Base-by-base conservation (phyloP, 176 grass and related monocot genomes). In the Oropetium thomaeum region DNA sequence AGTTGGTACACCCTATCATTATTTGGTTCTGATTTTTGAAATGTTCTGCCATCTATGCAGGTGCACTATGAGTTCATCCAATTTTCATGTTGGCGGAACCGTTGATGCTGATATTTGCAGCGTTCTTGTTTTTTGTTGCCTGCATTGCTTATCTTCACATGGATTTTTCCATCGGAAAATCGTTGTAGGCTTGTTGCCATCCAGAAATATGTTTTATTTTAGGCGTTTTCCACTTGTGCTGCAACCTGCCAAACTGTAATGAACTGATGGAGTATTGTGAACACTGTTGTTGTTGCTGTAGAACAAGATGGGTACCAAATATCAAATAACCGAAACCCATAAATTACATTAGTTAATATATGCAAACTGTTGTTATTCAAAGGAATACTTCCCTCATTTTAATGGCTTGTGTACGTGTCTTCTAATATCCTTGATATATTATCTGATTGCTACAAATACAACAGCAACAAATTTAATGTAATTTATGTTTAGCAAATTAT, bases 51-150 rank as follows among this genome's bases (percentile, higher is more conserved):
- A 58, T 73, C 23, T 89, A 52, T 33, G 55, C 26, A 93, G 90
- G 90, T 93, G 48, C 87, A 84, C 73, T 93, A 93, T 30, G 86
- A 93, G 48, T 93, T 84, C 83, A 74, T 25, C 86, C 83, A 0
- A 69, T 93, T 59, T 87, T 89, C 77, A 89, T 89, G 90, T 68
- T 93, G 20, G 83, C 83, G 0, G 86, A 92, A 53, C 90, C 90
- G 10, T 66, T 89, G 73, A 93, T 93, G 90, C 82, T 93, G 87
- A 65, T 93, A 68, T 85, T 84, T 42, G 77, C 81, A 35, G 69
- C 57, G 70, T 78, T 85, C 77, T 74, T 89, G 20, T 93, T 93
- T 52, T 93, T 93, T 34, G 35, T 87, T 7, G 72, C 87, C 19
- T 93, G 78, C 70, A 89, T 93, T 48, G 73, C 81, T 17, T 93